A percentile compares a stretch with the other conserved stretches of the same genome.
These are phyloP conservation scores for Malassezia obtusa DNA, from an alignment of 1,284 basidiomycete genomes.

Conservation along the genomic window DNA sequence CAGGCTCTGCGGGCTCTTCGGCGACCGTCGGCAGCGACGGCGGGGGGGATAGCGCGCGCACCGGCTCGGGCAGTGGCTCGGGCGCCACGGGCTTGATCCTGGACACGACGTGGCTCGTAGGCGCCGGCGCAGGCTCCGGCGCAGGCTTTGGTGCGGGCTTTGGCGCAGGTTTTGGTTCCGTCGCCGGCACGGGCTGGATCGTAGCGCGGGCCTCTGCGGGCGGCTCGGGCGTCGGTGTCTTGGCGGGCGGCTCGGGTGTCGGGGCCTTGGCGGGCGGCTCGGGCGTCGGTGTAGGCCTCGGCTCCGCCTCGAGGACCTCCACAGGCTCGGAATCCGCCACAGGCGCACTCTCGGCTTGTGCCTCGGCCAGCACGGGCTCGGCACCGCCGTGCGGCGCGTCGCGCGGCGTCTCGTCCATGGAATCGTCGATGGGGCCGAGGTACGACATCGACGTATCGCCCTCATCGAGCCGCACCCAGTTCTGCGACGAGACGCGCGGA, in stretches of 20 bases:
- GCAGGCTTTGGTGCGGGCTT: too few relatives aligned
- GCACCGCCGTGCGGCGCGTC: too few relatives aligned
- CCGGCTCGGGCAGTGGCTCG: background rate
- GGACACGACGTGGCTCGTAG: too few relatives aligned
- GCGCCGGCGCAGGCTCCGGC: too few relatives aligned
- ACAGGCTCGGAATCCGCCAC: too few relatives aligned
- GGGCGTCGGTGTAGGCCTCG: too few relatives aligned
- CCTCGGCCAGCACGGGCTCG: too few relatives aligned
- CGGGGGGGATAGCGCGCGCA: background rate
- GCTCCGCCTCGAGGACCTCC: too few relatives aligned
- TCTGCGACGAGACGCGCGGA: background rate
- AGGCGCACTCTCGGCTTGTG: too few relatives aligned
- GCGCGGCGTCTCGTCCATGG: background rate
- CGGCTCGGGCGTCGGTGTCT: background rate
- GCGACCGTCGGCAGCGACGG: background rate
- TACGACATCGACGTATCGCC: background rate
- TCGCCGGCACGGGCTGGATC: background rate
- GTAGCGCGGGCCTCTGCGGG: background rate
- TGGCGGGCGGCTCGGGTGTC: background rate
- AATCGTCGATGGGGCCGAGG: background rate
- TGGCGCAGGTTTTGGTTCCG: too few relatives aligned
- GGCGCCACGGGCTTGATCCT: too few relatives aligned
- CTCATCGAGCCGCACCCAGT: conserved; percentile 2
- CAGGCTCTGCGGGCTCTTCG: background rate
- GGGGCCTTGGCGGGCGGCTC: background rate